These are phyloP conservation scores for Annona cherimola DNA, from an alignment of 164 flowering plant genomes.

Conservation along the genomic window DNA sequence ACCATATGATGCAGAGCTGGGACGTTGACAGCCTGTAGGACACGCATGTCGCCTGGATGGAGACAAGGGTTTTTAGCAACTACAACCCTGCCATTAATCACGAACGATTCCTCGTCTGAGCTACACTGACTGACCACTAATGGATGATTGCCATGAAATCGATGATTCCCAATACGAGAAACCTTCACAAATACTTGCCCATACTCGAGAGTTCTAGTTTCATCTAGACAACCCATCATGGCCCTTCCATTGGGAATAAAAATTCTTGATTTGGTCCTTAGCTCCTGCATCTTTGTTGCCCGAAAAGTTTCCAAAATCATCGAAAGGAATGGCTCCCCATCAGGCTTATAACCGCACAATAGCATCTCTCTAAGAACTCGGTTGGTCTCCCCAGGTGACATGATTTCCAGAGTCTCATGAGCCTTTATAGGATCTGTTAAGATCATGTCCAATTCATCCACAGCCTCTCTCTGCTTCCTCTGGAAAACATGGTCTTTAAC, in stretches of 20 bases:
- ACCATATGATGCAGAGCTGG: constrained; percentile 77
- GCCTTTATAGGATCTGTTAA: constrained; percentile 60
- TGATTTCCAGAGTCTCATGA: constrained; percentile 54
- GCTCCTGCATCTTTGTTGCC: constrained; percentile 58
- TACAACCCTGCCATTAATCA: constrained; percentile 48
- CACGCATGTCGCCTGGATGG: constrained; percentile 94
- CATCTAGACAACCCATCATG: constrained; percentile 95
- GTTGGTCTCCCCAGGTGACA: constrained; percentile 69
- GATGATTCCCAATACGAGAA: constrained; percentile 30
- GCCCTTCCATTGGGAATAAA: constrained; percentile 61
- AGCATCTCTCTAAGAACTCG: constrained; percentile 74
- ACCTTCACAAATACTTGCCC: constrained; percentile 82
- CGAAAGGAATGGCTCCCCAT: constrained; percentile 73
- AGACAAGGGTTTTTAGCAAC: constrained; percentile 96
- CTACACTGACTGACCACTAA: not conserved
- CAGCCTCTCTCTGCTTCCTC: constrained; percentile 59
- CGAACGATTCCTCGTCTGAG: constrained; percentile 8
- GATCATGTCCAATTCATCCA: constrained; percentile 50
- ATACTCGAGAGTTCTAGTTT: constrained; percentile 67
- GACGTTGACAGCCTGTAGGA: constrained; percentile 62
- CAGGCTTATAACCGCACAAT: constrained; percentile 70
- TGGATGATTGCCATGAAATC: constrained; percentile 13
- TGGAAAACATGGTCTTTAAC: constrained; percentile 56
- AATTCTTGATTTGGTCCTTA: constrained; percentile 61
- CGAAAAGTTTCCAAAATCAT: constrained; percentile 80